Evolutionary conservation across 73 alveolate genomes (phyloP), one percentile per base, ranked within the genome.

Genomic region (Paramecium bursaria): DNA sequence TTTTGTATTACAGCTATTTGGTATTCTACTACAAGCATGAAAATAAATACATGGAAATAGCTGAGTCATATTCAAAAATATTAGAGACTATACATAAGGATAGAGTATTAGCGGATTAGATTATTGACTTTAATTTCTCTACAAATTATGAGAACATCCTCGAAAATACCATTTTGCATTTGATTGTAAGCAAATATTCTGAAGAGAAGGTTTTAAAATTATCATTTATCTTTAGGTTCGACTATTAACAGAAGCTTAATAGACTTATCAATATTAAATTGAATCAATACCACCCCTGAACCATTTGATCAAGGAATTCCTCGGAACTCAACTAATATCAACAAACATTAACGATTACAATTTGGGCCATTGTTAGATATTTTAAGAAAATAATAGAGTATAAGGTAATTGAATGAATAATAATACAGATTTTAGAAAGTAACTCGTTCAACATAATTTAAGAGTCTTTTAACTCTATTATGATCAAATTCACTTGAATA

Each of bases 381-480:
- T 29, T 39, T 39, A 23, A 52, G 49, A 73, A 25, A 50, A 92
- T n/a, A 21, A 60, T 44, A 35, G 54, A 55, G 44, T 35, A 15
- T 10, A 25, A 33, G 67, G 54, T 79, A 50, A 55, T 44, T 4
- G 33, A 26, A 14, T 46, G 52, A 48, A 55, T n/a, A n/a, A 91
- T 53, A 27, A 79, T 19, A 52, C 86, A 44, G 91, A 85, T 2
- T 93, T 95, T 86, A 77, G 93, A 50, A 95, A 93, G 88, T 75
- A 94, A 75, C 74, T 95, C 50, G 94, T 92, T 39, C 97, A 95
- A 49, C 99, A 95, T 76, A 95, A 95, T 87, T 75, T 95, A 47
- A 87, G 97, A 55, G 92, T 92, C 7, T 79, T 94, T 48, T 90
- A 90, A 57, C 87, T 85, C 49, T 95, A 94, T 92, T 95, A 94